Percentiles rank a stretch among this genome's conserved stretches.
phyloP scores from a whole-genome alignment of 1,139 yeast genomes.

The Wickerhamiella infanticola region DNA sequence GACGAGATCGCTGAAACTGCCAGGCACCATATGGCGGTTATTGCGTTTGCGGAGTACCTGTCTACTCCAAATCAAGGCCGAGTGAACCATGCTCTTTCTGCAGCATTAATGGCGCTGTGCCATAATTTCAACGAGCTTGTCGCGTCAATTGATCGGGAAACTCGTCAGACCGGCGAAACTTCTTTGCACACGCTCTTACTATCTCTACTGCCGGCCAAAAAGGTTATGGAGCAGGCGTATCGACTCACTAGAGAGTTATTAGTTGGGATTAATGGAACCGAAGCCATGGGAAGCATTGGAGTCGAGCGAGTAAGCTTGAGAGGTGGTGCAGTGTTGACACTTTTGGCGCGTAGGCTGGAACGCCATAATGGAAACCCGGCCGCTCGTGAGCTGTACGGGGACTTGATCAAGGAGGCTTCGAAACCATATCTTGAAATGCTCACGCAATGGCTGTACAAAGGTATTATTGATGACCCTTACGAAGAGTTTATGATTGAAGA shows the following conservation, averaged over 20 bases:
- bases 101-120: slow-evolving; percentile 37
- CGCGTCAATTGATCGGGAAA: slow-evolving; percentile 39
- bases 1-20: slow-evolving; percentile 48
- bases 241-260: slow-evolving; percentile 29
- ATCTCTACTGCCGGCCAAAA: slow-evolving; percentile 24
- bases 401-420: slow-evolving; percentile 45
- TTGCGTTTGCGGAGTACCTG: slow-evolving; percentile 42
- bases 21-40: slow-evolving; percentile 41
- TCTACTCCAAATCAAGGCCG: slow-evolving; percentile 45
- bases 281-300: slow-evolving; percentile 10
- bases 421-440: slow-evolving; percentile 52
- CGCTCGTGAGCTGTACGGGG: slow-evolving; percentile 36
- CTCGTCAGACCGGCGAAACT: slow-evolving; percentile 31
- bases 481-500: slow-evolving; percentile 65
- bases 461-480: slow-evolving; percentile 61
- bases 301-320: slow-evolving; percentile 16
- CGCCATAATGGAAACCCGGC: slow-evolving; percentile 51
- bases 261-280: not conserved
- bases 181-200: slow-evolving; percentile 38
- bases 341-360: slow-evolving; percentile 44
- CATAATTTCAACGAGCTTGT: slow-evolving; percentile 35
- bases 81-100: slow-evolving; percentile 60
- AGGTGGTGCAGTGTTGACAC: slow-evolving; percentile 31
- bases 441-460: slow-evolving; percentile 62
- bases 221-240: slow-evolving; percentile 40